These are phyloP conservation scores for Phialophora macrospora DNA, from an alignment of 2,329 filamentous ascomycete species.

Conservation along the genomic window DNA sequence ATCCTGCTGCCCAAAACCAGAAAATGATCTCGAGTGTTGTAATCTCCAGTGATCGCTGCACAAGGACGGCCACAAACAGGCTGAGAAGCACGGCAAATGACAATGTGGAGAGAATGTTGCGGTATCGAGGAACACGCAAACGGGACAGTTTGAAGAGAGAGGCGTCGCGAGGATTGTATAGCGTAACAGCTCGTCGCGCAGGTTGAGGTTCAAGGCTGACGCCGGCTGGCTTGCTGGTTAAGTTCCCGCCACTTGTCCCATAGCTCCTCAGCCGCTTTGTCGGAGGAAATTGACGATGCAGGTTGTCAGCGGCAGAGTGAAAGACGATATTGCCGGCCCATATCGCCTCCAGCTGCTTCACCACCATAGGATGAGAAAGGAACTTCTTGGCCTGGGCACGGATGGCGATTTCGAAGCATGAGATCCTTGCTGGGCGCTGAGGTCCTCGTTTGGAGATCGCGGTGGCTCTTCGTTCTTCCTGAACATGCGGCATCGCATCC, in stretches of 20 bases:
- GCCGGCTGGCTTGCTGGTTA: slow-evolving; percentile 34
- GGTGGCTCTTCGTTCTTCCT: slow-evolving; percentile 41
- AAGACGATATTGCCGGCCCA: slow-evolving; percentile 97
- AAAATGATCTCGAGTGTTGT: slow-evolving; percentile 85
- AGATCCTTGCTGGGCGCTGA: slow-evolving; percentile 73
- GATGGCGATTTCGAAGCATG: slow-evolving; percentile 90
- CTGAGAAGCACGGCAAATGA: slow-evolving; percentile 84
- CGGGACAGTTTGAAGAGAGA: slow-evolving; percentile 91
- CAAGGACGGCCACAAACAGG: slow-evolving; percentile 81
- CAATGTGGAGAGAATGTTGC: slow-evolving; percentile 85
- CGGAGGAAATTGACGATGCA: slow-evolving; percentile 64
- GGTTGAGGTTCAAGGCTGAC: slow-evolving; percentile 19
- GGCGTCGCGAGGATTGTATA: slow-evolving; percentile 89
- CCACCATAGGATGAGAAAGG: slow-evolving; percentile 85
- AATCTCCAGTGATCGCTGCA: slow-evolving; percentile 75
- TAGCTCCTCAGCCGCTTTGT: slow-evolving; percentile 43
- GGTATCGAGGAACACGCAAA: slow-evolving; percentile 86
- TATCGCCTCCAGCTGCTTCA: slow-evolving; percentile 94
- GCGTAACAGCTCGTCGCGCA: slow-evolving; percentile 69
- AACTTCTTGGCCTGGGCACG: slow-evolving; percentile 91
- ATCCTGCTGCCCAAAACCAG: slow-evolving; percentile 97
- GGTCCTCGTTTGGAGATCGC: slow-evolving; percentile 43
- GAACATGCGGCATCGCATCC: slow-evolving; percentile 46
- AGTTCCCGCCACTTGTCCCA: slow-evolving; percentile 45
- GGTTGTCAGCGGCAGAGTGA: slow-evolving; percentile 81